Conservation (phyloP, 1,284 basidiomycete species). For the Irpex lacteus region DNA sequence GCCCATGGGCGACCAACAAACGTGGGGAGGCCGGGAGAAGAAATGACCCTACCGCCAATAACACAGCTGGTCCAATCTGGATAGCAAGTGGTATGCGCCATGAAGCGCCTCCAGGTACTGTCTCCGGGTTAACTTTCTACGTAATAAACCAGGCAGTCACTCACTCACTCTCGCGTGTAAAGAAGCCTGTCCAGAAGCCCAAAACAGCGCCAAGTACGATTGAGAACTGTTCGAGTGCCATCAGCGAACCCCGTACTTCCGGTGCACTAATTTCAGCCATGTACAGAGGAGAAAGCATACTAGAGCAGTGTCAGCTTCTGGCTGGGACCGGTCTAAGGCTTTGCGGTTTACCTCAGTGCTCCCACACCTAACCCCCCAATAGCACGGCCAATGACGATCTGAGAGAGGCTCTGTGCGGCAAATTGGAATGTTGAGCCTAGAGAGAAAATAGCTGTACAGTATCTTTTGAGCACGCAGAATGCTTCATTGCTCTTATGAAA, state of each 20-base stretch:
- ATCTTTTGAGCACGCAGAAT: not conserved
- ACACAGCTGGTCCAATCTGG: constrained; percentile 67
- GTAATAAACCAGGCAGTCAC: not conserved
- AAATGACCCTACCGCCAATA: constrained; percentile 57
- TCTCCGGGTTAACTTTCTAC: not conserved
- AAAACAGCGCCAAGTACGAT: constrained; percentile 77
- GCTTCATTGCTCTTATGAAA: not conserved
- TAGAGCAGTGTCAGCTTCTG: constrained; percentile 23
- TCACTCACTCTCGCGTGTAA: constrained; percentile 59
- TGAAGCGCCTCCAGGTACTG: constrained; percentile 57
- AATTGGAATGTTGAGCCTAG: constrained; percentile 71
- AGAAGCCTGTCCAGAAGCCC: constrained; percentile 80
- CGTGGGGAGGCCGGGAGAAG: constrained; percentile 71
- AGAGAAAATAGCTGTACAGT: constrained; percentile 58
- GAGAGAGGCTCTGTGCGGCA: constrained; percentile 49
- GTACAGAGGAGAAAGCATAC: constrained; percentile 77
- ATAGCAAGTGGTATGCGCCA: constrained; percentile 78
- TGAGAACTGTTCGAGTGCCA: constrained; percentile 77
- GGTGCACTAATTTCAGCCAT: constrained; percentile 83
- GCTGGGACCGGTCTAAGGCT: not conserved
- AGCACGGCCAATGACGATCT: constrained; percentile 65
- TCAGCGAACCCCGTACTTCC: constrained; percentile 76
- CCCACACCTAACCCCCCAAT: constrained; percentile 81
- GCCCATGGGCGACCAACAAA: constrained; percentile 57
- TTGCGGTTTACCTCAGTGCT: constrained; percentile 53